Evolutionary conservation across 78 protist species (phyloP).

Genomic region (Dictyostelium firmibasis): DNA sequence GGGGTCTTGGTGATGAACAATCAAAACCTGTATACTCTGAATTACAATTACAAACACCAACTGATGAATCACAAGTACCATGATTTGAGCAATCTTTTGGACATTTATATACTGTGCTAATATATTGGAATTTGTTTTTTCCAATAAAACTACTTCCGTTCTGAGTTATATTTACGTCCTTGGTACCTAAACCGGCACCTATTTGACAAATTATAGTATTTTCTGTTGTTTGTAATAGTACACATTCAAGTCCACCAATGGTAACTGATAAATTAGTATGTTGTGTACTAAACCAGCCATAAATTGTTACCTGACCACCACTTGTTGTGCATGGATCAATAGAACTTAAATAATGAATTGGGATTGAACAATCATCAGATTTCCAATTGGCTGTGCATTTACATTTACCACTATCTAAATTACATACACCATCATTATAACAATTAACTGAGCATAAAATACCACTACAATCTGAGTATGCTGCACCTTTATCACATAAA

Average conservation of each 20-base stretch:
- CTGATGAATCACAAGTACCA: not conserved
- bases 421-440: not conserved
- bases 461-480: not conserved
- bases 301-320: not conserved
- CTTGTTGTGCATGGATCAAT: not conserved
- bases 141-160: not conserved
- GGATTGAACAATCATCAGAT: not conserved
- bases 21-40: not conserved
- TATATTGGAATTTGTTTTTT: not conserved
- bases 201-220: not conserved
- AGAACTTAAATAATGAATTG: not conserved
- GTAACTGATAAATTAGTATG: not conserved
- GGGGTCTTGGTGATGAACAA: not conserved
- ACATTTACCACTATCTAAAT: not conserved
- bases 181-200: not conserved
- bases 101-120: not conserved
- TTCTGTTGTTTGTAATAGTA: not conserved
- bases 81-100: not conserved
- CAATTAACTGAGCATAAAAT: not conserved
- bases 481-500: not conserved
- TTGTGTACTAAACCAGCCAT: not conserved
- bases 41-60: not conserved
- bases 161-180: not conserved
- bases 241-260: not conserved
- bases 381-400: not conserved